Base-by-base conservation (phyloP, 2,329 filamentous ascomycete species). In the Fusarium pininemorale region DNA sequence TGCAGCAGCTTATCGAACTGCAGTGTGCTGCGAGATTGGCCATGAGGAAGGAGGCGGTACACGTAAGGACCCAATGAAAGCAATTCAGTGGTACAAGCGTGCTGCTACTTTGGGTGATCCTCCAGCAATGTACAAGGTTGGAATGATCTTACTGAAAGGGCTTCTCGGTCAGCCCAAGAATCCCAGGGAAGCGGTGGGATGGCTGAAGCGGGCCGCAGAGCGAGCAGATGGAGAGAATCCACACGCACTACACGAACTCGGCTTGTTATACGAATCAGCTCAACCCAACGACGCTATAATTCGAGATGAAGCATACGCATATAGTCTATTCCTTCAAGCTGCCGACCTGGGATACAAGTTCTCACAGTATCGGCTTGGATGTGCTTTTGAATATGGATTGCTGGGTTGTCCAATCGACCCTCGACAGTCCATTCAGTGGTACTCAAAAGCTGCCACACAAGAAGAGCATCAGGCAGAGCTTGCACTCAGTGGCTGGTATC, bases 71-170 rank as follows among this genome's bases (percentile, higher is more conserved):
- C 94, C 94, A 2, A 84, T 96, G 74, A 98, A 98, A 83, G 96
- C 96, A 3, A 95, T 98, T 26, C 96, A 98, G 82, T 99, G 96
- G 96, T 99, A 99, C 83, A 95, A 96, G 81, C 93, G 95, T 48
- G 95, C 96, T 12, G 96, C 96, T 16, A 92, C 93, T 18, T 87
- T 98, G 6, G 96, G 96, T 7, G 96, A 99, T 79, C 92, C 93
- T 4, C 93, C 96, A 1, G 96, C 95, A 37, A 97, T 98, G 94
- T 99, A 98, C 86, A 99, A 99, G 83, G 91, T 98, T 83, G 96
- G 96, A 66, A 97, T 98, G 92, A 97, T 99, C 75, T 86, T 94
- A 70, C 89, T 98, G 62, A 98, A 98, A 82, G 96, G 96, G 16
- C 87, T 98, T 35, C 88, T 99, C n/a, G 95, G 95, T 8, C 95